Conservation (phyloP, 805 yeast genomes). For the Sporopachydermia quercuum region DNA sequence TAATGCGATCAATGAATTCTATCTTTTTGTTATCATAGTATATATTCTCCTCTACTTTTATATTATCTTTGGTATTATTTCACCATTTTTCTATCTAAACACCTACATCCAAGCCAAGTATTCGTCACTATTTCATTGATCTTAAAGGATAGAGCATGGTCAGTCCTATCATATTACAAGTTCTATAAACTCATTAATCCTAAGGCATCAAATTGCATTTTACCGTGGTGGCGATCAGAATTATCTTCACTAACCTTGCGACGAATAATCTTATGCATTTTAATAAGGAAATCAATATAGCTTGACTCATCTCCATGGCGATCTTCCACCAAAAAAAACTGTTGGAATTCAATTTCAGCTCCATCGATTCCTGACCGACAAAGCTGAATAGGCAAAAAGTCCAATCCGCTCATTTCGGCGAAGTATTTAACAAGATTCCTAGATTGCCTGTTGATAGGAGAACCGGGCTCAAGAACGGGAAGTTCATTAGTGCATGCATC, state of each 20-base stretch:
- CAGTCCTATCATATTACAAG: too few species aligned
- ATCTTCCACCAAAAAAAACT: constrained; percentile 61
- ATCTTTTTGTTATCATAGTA: too few species aligned
- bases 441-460: constrained; percentile 55
- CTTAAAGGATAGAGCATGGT: too few species aligned
- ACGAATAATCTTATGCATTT: constrained; percentile 49
- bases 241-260: constrained; percentile 34
- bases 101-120: too few species aligned
- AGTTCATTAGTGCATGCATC: constrained; percentile 39
- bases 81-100: too few species aligned
- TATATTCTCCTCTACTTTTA: too few species aligned
- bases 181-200: neutral
- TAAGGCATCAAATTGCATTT: neutral
- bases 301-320: constrained; percentile 37
- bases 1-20: too few species aligned
- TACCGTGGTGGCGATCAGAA: neutral
- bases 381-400: constrained; percentile 36
- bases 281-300: constrained; percentile 51
- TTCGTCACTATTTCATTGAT: too few species aligned
- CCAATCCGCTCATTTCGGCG: constrained; percentile 23
- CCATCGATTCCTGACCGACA: constrained; percentile 55
- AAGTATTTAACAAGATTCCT: constrained; percentile 46
- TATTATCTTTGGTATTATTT: too few species aligned
- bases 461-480: constrained; percentile 48
- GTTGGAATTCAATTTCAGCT: constrained; percentile 35